Conservation (phyloP, 495 filamentous ascomycete species). For the Lepidopterella palustris region DNA sequence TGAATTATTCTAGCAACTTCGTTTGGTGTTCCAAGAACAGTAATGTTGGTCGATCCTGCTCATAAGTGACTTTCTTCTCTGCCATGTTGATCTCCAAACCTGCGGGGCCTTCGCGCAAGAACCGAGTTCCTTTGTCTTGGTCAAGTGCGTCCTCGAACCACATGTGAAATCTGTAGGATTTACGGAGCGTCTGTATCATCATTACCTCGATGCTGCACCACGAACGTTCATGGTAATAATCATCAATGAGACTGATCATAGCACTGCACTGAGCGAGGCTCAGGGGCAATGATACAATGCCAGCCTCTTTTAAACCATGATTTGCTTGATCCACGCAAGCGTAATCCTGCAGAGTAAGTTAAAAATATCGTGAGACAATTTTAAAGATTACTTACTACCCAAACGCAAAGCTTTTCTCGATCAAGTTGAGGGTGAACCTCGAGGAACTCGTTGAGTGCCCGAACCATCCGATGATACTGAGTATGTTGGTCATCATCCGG, state of each 20-base stretch:
- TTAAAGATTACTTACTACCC: constrained; percentile 3
- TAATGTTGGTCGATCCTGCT: constrained; percentile 8
- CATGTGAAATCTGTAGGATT: constrained; percentile 8
- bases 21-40: constrained; percentile 12
- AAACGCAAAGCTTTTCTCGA: constrained; percentile 3
- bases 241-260: constrained; percentile 19
- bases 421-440: neutral
- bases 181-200: constrained; percentile 9
- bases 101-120: neutral
- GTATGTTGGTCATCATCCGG: constrained; percentile 4
- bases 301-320: neutral
- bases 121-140: neutral
- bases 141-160: constrained; percentile 10
- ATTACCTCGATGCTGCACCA: constrained; percentile 16
- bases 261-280: constrained; percentile 12
- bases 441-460: constrained; percentile 7
- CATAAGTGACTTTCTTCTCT: constrained; percentile 6
- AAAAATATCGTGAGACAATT: neutral
- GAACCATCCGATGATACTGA: constrained; percentile 7
- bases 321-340: constrained; percentile 14
- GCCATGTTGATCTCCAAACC: constrained; percentile 8
- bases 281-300: constrained; percentile 12
- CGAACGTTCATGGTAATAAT: constrained; percentile 6
- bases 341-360: constrained; percentile 7
- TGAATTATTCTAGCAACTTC: constrained; percentile 9